phyloP scores from a whole-genome alignment of 345 rosid genomes.

The Citrus sp. region DNA sequence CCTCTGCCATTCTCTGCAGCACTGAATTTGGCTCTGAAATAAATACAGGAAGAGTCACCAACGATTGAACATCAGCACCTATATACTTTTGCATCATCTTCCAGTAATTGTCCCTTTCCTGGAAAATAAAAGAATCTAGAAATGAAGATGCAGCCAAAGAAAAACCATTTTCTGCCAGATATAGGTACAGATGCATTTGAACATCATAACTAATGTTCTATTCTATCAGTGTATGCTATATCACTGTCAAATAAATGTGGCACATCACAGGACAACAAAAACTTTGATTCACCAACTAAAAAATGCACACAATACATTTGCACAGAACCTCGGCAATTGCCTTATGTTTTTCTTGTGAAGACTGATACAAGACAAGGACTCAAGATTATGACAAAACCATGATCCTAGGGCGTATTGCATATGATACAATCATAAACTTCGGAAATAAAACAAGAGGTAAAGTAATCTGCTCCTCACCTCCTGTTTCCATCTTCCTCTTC shows the following conservation, averaged over 20 bases:
- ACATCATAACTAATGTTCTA: not conserved
- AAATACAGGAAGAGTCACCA: conserved; percentile 96
- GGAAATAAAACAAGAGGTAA: not conserved
- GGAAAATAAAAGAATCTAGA: conserved; percentile 18
- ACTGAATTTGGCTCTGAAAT: conserved; percentile 94
- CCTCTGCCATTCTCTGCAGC: conserved; percentile 99
- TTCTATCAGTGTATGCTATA: not conserved
- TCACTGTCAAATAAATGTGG: not conserved
- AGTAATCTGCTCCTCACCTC: conserved; percentile 43
- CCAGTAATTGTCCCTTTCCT: conserved; percentile 96
- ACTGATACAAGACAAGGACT: not conserved
- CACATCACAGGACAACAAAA: not conserved
- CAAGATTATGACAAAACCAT: not conserved
- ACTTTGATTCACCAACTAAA: not conserved
- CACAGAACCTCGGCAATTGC: not conserved
- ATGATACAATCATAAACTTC: not conserved
- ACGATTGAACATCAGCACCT: conserved; percentile 90
- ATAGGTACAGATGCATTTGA: not conserved
- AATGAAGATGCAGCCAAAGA: not conserved
- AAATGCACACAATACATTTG: not conserved
- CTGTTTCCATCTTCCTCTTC: conserved; percentile 89
- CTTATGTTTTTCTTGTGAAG: not conserved
- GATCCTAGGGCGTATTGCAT: not conserved
- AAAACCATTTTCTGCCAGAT: not conserved
- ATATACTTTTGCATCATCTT: conserved; percentile 96